Percentiles rank a stretch among this genome's conserved stretches.
Conservation (phyloP, 1,284 basidiomycete species). For the Microbotryum violaceum region DNA sequence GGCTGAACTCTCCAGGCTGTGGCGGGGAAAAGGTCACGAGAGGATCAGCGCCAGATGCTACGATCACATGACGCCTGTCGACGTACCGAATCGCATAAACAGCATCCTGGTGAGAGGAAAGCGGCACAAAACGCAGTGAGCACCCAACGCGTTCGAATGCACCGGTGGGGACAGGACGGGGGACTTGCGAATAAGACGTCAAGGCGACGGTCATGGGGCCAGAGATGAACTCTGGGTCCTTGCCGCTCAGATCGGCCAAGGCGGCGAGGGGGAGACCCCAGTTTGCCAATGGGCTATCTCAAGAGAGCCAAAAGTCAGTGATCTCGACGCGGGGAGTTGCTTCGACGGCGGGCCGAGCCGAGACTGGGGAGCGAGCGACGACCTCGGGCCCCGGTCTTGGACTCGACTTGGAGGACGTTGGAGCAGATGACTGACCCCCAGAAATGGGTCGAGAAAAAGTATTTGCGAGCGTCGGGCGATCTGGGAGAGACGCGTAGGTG, state of each 20-base stretch:
- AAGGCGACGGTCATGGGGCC: constrained; percentile 90
- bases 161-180: neutral
- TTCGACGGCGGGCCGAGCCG: neutral
- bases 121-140: too few species aligned
- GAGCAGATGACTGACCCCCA: constrained; percentile 21
- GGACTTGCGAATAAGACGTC: constrained; percentile 76
- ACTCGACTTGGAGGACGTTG: neutral
- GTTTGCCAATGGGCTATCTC: constrained; percentile 69
- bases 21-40: constrained; percentile 7
- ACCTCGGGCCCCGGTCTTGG: neutral
- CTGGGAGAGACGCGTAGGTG: too few species aligned
- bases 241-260: constrained; percentile 67
- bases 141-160: neutral
- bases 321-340: neutral
- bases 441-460: constrained; percentile 58
- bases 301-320: neutral
- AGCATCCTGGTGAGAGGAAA: constrained; percentile 55
- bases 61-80: neutral
- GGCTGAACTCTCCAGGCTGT: constrained; percentile 88
- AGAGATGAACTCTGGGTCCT: constrained; percentile 91
- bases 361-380: neutral
- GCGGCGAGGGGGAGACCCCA: constrained; percentile 94
- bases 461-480: constrained; percentile 50
- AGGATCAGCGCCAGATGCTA: neutral
- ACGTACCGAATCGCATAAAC: constrained; percentile 86